phyloP scores from a whole-genome alignment of 495 filamentous ascomycete genomes.

The Daldinia decipiens region DNA sequence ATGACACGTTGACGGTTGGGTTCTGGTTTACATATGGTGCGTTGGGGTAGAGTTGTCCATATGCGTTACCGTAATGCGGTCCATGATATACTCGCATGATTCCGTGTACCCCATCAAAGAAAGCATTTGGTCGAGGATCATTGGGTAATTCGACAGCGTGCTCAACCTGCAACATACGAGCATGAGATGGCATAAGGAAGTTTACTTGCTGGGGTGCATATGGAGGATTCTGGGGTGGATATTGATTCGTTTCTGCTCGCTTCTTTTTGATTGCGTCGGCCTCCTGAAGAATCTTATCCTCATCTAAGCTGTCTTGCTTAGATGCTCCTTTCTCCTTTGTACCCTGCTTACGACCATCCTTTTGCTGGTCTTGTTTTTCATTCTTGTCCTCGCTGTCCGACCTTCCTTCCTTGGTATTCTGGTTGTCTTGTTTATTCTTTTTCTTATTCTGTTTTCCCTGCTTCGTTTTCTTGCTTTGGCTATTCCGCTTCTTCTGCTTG shows the following conservation, averaged over 20 bases:
- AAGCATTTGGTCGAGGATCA: conserved; percentile 62
- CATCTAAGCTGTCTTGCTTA: not conserved
- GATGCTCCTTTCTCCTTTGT: conserved; percentile 7
- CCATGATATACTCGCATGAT: conserved; percentile 62
- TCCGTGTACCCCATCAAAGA: conserved; percentile 54
- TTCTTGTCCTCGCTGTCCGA: not conserved
- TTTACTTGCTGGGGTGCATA: conserved; percentile 30
- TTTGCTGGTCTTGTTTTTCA: conserved; percentile 23
- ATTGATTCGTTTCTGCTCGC: not conserved
- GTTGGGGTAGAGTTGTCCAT: conserved; percentile 45
- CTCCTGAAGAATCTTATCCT: not conserved
- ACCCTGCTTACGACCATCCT: conserved; percentile 1
- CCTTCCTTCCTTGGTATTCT: not conserved
- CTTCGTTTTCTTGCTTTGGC: conserved; percentile 13
- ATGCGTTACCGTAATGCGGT: conserved; percentile 57
- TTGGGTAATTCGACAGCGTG: conserved; percentile 53
- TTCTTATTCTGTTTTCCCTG: conserved; percentile 15
- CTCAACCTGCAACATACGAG: conserved; percentile 56
- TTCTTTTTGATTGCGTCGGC: not conserved
- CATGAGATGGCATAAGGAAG: conserved; percentile 50
- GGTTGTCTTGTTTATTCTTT: conserved; percentile 20
- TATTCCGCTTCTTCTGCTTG: not conserved
- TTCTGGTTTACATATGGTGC: conserved; percentile 20
- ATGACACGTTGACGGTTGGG: conserved; percentile 35
- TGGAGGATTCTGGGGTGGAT: not conserved